phyloP scores from a whole-genome alignment of 352 stramenopile genomes.

The Pythium rhizo-oryzae region DNA sequence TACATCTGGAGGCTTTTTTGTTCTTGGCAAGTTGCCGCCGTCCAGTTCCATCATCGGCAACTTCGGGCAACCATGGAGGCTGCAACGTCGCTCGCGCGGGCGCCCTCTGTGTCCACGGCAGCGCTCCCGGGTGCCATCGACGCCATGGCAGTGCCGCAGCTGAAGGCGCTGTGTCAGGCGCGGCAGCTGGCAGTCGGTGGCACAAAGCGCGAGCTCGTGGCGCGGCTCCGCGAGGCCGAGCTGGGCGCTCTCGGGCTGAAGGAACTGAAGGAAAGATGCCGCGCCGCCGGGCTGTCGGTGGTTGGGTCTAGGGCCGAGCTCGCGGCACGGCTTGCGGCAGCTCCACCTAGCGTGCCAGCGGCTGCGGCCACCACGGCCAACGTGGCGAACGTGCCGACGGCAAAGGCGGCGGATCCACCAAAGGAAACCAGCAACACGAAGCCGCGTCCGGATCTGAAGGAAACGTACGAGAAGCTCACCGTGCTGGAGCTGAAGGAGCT shows the following conservation, averaged over 20 bases:
- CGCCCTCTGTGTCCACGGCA: too few species aligned
- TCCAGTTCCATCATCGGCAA: too few species aligned
- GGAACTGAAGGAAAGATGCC: not conserved
- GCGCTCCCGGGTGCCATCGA: not conserved
- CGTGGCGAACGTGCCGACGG: too few species aligned
- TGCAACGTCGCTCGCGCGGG: too few species aligned
- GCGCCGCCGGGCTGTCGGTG: not conserved
- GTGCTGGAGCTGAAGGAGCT: not conserved
- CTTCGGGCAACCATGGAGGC: too few species aligned
- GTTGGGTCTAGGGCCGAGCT: not conserved
- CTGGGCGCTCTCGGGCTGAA: not conserved
- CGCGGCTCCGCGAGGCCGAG: not conserved
- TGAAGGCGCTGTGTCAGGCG: constrained; percentile 3
- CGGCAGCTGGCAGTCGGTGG: not conserved
- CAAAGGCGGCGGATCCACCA: too few species aligned
- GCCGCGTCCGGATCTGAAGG: not conserved
- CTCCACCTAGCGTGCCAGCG: too few species aligned
- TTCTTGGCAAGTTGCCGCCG: too few species aligned
- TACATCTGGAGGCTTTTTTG: too few species aligned
- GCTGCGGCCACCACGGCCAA: too few species aligned
- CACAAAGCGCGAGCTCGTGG: not conserved
- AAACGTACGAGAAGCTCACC: not conserved
- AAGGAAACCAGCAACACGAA: not conserved
- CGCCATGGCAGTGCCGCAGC: not conserved
- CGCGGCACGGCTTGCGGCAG: not conserved